phyloP scores from a whole-genome alignment of 1,139 yeast species.

The Hyphopichia pseudoburtonii region DNA sequence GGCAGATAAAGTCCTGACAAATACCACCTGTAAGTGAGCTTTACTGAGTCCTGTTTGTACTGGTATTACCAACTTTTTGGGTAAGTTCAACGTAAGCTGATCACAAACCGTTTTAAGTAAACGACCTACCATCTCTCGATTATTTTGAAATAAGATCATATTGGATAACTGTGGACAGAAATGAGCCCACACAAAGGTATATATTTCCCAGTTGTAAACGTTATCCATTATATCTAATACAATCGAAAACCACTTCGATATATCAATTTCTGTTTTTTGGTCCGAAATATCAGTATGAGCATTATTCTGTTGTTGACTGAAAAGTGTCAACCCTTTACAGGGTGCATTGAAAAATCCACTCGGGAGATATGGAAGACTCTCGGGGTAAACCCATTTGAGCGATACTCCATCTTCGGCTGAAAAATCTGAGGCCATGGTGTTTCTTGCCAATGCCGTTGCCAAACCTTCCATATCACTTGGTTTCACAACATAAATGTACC shows the following conservation, averaged over 20 bases:
- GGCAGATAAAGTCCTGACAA: slow-evolving; percentile 65
- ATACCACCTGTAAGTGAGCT: slow-evolving; percentile 66
- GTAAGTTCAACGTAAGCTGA: slow-evolving; percentile 55
- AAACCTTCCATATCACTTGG: slow-evolving; percentile 70
- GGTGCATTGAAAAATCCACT: slow-evolving; percentile 39
- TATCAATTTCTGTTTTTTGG: slow-evolving; percentile 36
- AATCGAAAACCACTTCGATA: slow-evolving; percentile 52
- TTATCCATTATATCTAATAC: slow-evolving; percentile 52
- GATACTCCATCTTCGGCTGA: slow-evolving; percentile 7
- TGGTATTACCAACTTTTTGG: slow-evolving; percentile 44
- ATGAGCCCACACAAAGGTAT: slow-evolving; percentile 66
- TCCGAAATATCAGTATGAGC: slow-evolving; percentile 9
- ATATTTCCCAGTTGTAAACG: slow-evolving; percentile 69
- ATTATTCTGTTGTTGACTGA: neutral
- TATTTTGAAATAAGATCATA: slow-evolving; percentile 50
- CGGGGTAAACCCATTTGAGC: slow-evolving; percentile 63
- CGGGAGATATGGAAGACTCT: slow-evolving; percentile 49
- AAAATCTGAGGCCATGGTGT: slow-evolving; percentile 27
- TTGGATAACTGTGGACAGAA: slow-evolving; percentile 73
- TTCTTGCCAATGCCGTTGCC: slow-evolving; percentile 58
- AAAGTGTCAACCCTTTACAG: slow-evolving; percentile 12
- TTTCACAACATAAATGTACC: slow-evolving; percentile 47
- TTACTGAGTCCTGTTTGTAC: slow-evolving; percentile 36
- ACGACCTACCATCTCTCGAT: slow-evolving; percentile 43
- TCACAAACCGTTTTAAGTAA: slow-evolving; percentile 57